Percentiles rank a stretch among this genome's conserved stretches.
These are phyloP conservation scores for Ophiocytium majus DNA, from an alignment of 352 stramenopile genomes.

Conservation along the genomic window DNA sequence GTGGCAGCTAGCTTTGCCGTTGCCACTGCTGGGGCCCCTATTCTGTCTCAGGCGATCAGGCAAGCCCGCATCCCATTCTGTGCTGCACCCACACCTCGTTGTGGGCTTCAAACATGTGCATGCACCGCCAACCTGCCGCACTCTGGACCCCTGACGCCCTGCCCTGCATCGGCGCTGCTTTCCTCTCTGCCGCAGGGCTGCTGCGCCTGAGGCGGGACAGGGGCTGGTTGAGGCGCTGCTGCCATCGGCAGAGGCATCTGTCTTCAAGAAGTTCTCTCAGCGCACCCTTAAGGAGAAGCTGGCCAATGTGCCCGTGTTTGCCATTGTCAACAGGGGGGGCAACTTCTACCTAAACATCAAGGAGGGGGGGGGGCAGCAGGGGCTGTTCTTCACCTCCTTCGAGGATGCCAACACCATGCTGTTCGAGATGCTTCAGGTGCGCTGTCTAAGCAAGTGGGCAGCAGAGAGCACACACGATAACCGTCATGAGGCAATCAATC, in stretches of 20 bases:
- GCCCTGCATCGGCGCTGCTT: neutral
- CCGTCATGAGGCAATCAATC: too few relatives aligned
- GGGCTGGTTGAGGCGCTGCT: neutral
- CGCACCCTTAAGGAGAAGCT: constrained; percentile 12
- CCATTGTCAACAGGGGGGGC: constrained; percentile 10
- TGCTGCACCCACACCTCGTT: neutral
- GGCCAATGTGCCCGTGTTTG: constrained; percentile 3
- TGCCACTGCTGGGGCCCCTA: neutral
- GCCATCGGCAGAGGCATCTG: constrained; percentile 16
- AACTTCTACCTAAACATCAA: constrained; percentile 26
- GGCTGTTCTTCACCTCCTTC: constrained; percentile 17
- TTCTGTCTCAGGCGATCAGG: constrained; percentile 2
- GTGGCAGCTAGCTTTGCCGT: constrained; percentile 8
- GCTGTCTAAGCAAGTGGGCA: too few relatives aligned
- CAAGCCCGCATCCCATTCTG: neutral
- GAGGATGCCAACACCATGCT: constrained; percentile 16
- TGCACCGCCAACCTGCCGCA: neutral
- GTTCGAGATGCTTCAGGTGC: constrained; percentile 17
- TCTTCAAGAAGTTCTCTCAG: constrained; percentile 9
- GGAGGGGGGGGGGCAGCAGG: constrained; percentile 4
- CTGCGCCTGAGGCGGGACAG: neutral
- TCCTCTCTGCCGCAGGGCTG: neutral
- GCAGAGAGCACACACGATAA: too few relatives aligned
- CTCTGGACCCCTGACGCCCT: neutral
- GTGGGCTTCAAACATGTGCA: neutral